Conservation (phyloP, 495 filamentous ascomycete species). For the Hyaloscypha finlandica region DNA sequence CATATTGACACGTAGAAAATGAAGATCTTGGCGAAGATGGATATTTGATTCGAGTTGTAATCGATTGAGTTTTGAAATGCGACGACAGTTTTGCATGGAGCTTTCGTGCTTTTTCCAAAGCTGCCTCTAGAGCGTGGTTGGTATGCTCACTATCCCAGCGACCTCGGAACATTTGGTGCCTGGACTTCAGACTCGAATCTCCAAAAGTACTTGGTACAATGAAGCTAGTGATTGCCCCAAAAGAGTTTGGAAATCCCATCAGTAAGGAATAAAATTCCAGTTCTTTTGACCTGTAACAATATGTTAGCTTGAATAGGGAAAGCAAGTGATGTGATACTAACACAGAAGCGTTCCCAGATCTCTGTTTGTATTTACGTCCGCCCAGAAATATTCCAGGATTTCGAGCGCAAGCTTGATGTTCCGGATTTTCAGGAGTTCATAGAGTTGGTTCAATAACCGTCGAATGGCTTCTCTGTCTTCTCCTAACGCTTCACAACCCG, state of each 20-base stretch:
- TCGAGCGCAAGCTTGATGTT: constrained; percentile 9
- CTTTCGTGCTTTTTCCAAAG: too few relatives aligned
- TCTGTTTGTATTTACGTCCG: neutral
- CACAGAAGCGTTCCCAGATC: neutral
- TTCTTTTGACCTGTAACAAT: constrained; percentile 5
- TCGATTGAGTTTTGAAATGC: neutral
- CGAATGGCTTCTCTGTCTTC: constrained; percentile 4
- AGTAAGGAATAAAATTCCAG: constrained; percentile 14
- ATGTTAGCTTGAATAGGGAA: neutral
- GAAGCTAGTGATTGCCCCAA: too few relatives aligned
- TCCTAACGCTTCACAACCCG: constrained; percentile 6
- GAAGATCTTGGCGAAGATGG: neutral
- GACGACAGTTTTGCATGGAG: too few relatives aligned
- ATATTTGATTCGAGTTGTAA: neutral
- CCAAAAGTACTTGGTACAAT: neutral
- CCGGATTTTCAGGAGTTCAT: constrained; percentile 10
- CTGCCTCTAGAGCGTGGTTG: too few relatives aligned
- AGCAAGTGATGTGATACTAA: neutral
- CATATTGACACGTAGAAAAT: constrained; percentile 6
- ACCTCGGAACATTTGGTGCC: too few relatives aligned
- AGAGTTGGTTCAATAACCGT: neutral
- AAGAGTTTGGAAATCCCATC: neutral
- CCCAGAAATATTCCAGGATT: constrained; percentile 5
- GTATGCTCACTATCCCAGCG: too few relatives aligned
- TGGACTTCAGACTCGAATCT: too few relatives aligned